phyloP scores from a whole-genome alignment of 805 yeast genomes.

The Nakazawaea ernobii region DNA sequence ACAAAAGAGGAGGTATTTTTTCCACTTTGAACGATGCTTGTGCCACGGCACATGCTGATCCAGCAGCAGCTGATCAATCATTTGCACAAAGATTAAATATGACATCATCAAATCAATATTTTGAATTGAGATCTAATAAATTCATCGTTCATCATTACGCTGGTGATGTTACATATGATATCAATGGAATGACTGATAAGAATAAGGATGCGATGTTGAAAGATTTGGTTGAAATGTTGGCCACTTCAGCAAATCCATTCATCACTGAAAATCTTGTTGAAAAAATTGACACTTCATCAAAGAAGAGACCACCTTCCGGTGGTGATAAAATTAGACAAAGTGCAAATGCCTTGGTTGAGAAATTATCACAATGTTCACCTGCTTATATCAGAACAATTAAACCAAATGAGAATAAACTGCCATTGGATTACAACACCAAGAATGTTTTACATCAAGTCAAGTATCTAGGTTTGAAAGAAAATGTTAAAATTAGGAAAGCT shows the following conservation, averaged over 20 bases:
- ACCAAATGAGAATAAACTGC: conserved; percentile 90
- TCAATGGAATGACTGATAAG: conserved; percentile 88
- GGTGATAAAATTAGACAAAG: conserved; percentile 89
- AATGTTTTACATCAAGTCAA: conserved; percentile 95
- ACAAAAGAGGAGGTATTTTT: conserved; percentile 89
- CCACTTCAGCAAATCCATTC: conserved; percentile 66
- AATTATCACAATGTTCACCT: conserved; percentile 86
- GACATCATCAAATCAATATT: conserved; percentile 78
- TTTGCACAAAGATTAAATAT: conserved; percentile 87
- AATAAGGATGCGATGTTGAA: conserved; percentile 91
- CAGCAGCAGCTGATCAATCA: conserved; percentile 93
- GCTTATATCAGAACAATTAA: conserved; percentile 96
- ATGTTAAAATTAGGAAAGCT: conserved; percentile 95
- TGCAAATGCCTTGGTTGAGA: conserved; percentile 86
- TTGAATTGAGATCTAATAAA: conserved; percentile 82
- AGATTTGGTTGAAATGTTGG: conserved; percentile 75
- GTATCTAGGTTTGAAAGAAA: conserved; percentile 92
- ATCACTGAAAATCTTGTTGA: conserved; percentile 56
- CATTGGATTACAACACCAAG: conserved; percentile 79
- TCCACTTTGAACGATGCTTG: conserved; percentile 95
- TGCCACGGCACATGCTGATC: conserved; percentile 98
- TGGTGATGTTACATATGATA: conserved; percentile 94
- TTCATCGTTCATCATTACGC: conserved; percentile 95
- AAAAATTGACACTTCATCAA: conserved; percentile 57
- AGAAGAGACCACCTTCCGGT: conserved; percentile 89